Evolutionary conservation across 2,329 filamentous ascomycete genomes (phyloP), one percentile per base, ranked within the genome.

Genomic region (Clonostachys byssicola): DNA sequence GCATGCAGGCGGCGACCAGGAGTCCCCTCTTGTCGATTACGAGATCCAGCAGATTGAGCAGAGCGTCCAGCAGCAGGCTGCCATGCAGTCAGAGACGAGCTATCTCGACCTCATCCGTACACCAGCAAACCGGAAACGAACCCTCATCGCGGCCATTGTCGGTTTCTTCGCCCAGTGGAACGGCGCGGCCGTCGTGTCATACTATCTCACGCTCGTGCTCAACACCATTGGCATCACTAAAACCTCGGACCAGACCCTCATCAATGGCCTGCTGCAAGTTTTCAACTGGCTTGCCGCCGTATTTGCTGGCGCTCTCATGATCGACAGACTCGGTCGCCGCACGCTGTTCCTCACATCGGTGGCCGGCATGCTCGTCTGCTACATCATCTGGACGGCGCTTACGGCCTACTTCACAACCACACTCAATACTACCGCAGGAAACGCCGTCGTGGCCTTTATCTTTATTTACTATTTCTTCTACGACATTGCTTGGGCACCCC

Each of bases 271-370:
- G 17, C 46, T 58, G 1, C 52, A 56, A 1, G 60, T 66, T 8
- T 73, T 63, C 60, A 67, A 67, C 34, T 69, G 68, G 17, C 45
- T 50, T 2, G 61, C 63, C 0, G 65, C 70, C 5, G 47, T 49
- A 5, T 65, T 60, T 4, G 68, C 70, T 0, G 61, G 65, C 2
- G 23, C 23, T 30, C 23, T 30, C 9, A 53, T 72, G 0, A 61
- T 72, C 6, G 70, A 73, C 36, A 62, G 57, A 34, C 60, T 70
- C 1, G 71, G 71, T 20, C 61, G 72, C 3, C 62, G 72, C 2
- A 58, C 60, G 5, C 62, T 74, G n/a, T 71, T 71, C 51, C 54
- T 71, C 5, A 52, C 58, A 49, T 60, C 59, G 41, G 56, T 61
- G 47, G 35, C 60, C 6, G 65, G 64, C 5, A 71, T 71, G 66